phyloP scores from a whole-genome alignment of 371 early-diverging fungal genomes.

The Dentiscutata heterogama region DNA sequence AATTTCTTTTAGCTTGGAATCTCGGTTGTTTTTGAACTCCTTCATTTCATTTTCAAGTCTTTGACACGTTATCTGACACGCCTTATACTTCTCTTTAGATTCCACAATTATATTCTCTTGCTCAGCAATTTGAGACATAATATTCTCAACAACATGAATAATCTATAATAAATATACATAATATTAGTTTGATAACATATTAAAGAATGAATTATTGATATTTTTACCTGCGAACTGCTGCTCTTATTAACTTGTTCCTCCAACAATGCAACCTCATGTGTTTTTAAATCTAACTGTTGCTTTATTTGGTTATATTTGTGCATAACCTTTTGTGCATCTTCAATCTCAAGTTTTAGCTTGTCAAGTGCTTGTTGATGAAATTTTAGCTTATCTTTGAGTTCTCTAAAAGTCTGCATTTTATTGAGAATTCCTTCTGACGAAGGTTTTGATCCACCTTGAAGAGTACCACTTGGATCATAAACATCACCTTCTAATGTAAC shows the following conservation, averaged over 20 bases:
- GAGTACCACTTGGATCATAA: constrained; percentile 98
- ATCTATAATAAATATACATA: constrained; percentile 11
- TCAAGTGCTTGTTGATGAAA: constrained; percentile 59
- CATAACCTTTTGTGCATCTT: constrained; percentile 55
- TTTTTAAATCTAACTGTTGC: constrained; percentile 74
- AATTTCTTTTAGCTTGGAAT: constrained; percentile 83
- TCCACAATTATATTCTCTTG: constrained; percentile 57
- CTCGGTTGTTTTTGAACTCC: constrained; percentile 87
- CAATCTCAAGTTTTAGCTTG: constrained; percentile 60
- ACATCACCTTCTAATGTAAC: constrained; percentile 99
- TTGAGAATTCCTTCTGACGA: constrained; percentile 79
- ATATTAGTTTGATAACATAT: not conserved
- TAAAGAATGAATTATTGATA: not conserved
- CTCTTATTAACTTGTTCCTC: constrained; percentile 79
- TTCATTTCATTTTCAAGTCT: constrained; percentile 89
- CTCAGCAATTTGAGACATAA: constrained; percentile 57
- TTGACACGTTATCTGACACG: constrained; percentile 57
- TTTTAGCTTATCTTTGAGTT: constrained; percentile 63
- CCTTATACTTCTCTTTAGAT: constrained; percentile 58
- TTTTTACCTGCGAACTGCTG: constrained; percentile 68
- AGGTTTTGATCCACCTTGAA: constrained; percentile 96
- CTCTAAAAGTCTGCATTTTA: constrained; percentile 74
- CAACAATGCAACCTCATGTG: constrained; percentile 75
- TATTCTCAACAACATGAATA: constrained; percentile 50
- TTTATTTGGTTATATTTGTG: constrained; percentile 61